Percentiles rank a stretch among this genome's conserved stretches.
phyloP scores from a whole-genome alignment of 1,284 basidiomycete species.

The Cryptococcus sp. region DNA sequence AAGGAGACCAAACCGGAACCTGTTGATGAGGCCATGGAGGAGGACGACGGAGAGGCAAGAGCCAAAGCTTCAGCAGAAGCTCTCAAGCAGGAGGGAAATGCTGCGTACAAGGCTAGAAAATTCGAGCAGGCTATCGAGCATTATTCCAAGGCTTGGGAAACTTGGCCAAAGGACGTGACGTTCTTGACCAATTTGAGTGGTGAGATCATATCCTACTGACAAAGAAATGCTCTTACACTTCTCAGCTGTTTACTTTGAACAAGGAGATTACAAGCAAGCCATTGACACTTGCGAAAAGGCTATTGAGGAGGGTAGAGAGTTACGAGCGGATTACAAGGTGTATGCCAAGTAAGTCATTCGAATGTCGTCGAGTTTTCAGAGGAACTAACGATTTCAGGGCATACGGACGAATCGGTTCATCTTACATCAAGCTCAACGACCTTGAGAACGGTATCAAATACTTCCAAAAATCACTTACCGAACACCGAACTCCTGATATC shows the following conservation, averaged over 20 bases:
- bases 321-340: conserved; percentile 56
- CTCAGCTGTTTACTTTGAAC: conserved; percentile 85
- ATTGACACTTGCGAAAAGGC: conserved; percentile 93
- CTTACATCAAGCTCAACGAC: conserved; percentile 80
- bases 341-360: conserved; percentile 51
- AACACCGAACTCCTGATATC: conserved; percentile 92
- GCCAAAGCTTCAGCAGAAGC: conserved; percentile 69
- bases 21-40: conserved; percentile 61
- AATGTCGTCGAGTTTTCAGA: not conserved
- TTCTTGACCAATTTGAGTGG: conserved; percentile 86
- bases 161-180: conserved; percentile 87
- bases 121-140: conserved; percentile 67
- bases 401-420: conserved; percentile 80
- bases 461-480: conserved; percentile 86
- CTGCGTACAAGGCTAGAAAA: conserved; percentile 79
- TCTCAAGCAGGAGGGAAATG: conserved; percentile 72
- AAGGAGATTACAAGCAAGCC: conserved; percentile 82
- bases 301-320: conserved; percentile 79
- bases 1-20: conserved; percentile 47
- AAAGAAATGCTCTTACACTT: conserved; percentile 3
- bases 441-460: conserved; percentile 75
- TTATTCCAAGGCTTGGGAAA: conserved; percentile 86
- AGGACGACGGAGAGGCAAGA: conserved; percentile 63
- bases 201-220: conserved; percentile 43
- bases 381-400: conserved; percentile 55